A percentile compares a stretch with the other conserved stretches of the same genome.
These are phyloP conservation scores for Neurospora sp. DNA, from an alignment of 495 filamentous ascomycete genomes.

Conservation along the genomic window DNA sequence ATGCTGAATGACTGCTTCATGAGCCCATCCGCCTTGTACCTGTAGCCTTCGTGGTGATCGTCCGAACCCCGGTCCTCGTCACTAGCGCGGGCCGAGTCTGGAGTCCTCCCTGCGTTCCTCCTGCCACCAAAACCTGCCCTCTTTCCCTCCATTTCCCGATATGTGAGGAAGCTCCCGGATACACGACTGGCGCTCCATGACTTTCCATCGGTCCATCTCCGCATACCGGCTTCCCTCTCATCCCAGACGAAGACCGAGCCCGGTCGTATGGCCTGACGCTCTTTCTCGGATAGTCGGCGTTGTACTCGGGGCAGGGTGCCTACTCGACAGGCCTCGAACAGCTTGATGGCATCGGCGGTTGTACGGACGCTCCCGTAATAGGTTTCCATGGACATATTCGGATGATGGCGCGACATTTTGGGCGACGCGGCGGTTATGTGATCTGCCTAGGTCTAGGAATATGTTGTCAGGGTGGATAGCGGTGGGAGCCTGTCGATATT, in stretches of 20 bases:
- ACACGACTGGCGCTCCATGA: slow-evolving; percentile 98
- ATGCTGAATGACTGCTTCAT: slow-evolving; percentile 99
- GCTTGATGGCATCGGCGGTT: slow-evolving; percentile 87
- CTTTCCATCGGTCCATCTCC: slow-evolving; percentile 96
- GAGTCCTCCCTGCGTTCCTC: slow-evolving; percentile 58
- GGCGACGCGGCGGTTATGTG: neutral
- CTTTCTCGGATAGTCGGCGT: slow-evolving; percentile 88
- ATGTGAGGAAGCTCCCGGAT: slow-evolving; percentile 94
- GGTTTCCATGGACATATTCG: slow-evolving; percentile 66
- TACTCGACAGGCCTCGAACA: slow-evolving; percentile 92
- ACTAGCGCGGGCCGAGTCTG: slow-evolving; percentile 65
- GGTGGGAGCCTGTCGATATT: neutral
- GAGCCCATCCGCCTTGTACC: slow-evolving; percentile 92
- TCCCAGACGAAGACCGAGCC: slow-evolving; percentile 99
- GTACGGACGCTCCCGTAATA: slow-evolving; percentile 89
- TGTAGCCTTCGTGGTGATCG: slow-evolving; percentile 88
- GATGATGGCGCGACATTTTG: neutral
- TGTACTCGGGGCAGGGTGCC: slow-evolving; percentile 88
- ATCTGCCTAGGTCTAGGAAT: neutral
- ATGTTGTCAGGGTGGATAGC: neutral
- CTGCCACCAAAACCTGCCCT: slow-evolving; percentile 49
- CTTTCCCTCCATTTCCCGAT: slow-evolving; percentile 98
- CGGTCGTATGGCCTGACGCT: slow-evolving; percentile 85
- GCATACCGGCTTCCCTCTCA: slow-evolving; percentile 95
- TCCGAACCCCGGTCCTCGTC: slow-evolving; percentile 58